Base-by-base conservation (phyloP, 257 asterid species). In the Penstemon davidsonii region DNA sequence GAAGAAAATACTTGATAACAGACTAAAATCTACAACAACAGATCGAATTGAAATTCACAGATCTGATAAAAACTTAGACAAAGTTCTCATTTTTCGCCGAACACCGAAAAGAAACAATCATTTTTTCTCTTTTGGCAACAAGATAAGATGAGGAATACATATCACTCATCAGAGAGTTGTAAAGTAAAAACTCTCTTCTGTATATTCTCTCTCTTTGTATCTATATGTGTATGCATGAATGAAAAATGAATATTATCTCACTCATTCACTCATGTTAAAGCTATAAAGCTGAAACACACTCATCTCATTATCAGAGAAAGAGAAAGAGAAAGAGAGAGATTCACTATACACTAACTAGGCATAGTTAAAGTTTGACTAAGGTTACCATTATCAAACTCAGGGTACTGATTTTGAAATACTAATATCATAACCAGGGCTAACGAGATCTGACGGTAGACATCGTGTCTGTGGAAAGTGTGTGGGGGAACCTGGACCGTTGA, bases 401-500 rank as follows among this genome's bases (percentile, higher is more conserved):
- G 33, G 33, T 25, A 25, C 33, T 25, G 33, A 25, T 25, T 9
- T 46, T 9, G 0, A 9, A 3, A 2, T 3, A 3, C 4, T 12
- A 49, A 10, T 9, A 2, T 4, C 5, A 2, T 6, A 19, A 46
- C 10, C 9, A 7, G 15, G 45, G 53, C 41, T 72, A 72, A 49
- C n/a, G 11, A 55, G 69, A 72, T 76, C 74, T 3, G 7, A 73
- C 72, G 81, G 74, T 39, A 41, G 63, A 5, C 5, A 42, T 64
- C 1, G 49, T 6, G 56, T 3, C 2, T 25, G 33, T 25, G 33
- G 33, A 25, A 25, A 25, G 50, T 19, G 51, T 60, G 42, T 25
- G 33, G 33, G 19, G 64, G 76, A 59, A 80, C 73, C 79, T 58
- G 67, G 76, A 70, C 80, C 86, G 79, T 84, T 18, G 67, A 75